Base-by-base conservation (phyloP, 2,329 filamentous ascomycete species). In the Colletotrichum sp. region DNA sequence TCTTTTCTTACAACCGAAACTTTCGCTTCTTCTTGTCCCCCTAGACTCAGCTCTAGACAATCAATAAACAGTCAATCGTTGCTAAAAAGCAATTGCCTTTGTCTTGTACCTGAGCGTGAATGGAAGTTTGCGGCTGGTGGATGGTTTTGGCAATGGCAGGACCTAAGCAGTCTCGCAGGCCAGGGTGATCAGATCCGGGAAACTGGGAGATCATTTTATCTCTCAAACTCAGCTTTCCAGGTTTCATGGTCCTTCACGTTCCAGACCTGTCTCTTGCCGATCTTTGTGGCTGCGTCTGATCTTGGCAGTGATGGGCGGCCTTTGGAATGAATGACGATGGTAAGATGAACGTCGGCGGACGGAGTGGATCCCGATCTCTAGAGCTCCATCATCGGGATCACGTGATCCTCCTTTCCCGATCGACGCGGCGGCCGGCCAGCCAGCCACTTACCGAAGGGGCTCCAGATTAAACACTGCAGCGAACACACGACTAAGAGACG, bases 1-100 rank as follows among this genome's bases (percentile, higher is more conserved):
- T 76, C 34, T 34, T 65, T 48, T 55, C 32, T 72, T 59, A 68
- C 15, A 59, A 59, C 19, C 25, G 15, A 27, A 27, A 74, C 19
- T n/a, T 76, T 76, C 59, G 30, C 65, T 76, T 76, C 65, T 74
- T 52, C 19, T 36, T 13, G 59, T 55, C 36, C 59, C 60, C 65
- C 59, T 63, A 59, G 44, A 65, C 30, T 61, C 39, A 48, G 36
- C 61, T 63, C 59, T 63, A 63, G 59, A 63, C 30, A 64, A 66
- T 66, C 9, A 71, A 74, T 64, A 75, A 76, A 68, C 15, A 65
- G 71, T 76, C 74, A 55, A 69, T 76, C 71, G 19, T 76, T 76
- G 39, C 9, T 64, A 28, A 25, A 13, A 32, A 66, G 15, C 25
- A 52, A 16, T n/a, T 32, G 44, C 22, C 19, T 28, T 16, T 36